Evolutionary conservation across 164 flowering plant genomes (phyloP).

Genomic region (grape (Vitis vinifera)): DNA sequence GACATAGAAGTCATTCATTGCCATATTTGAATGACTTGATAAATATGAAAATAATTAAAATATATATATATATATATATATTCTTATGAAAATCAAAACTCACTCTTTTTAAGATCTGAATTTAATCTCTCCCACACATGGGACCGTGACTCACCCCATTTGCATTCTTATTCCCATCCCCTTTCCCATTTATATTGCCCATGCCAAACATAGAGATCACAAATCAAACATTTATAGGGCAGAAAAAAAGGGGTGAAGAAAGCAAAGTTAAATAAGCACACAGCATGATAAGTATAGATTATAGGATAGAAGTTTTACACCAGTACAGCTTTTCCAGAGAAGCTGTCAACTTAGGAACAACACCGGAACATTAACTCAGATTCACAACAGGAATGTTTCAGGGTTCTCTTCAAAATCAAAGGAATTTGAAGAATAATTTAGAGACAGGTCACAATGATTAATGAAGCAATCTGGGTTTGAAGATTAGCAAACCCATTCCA

Average conservation of each 20-base stretch:
- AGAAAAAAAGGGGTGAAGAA: background rate
- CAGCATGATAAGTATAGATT: background rate
- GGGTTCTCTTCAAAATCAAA: constrained; percentile 34
- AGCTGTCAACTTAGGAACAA: constrained; percentile 3
- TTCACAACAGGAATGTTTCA: background rate
- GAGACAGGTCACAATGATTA: constrained; percentile 10
- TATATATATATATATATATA: too few species aligned
- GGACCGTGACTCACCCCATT: too few species aligned
- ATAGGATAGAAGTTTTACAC: background rate
- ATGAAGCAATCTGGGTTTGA: constrained; percentile 13
- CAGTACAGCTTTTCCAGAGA: constrained; percentile 10
- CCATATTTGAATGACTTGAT: too few species aligned
- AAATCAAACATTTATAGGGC: too few species aligned
- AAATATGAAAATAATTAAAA: too few species aligned
- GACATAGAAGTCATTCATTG: too few species aligned
- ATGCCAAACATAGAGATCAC: too few species aligned
- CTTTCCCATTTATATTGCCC: too few species aligned
- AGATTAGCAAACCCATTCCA: constrained; percentile 22
- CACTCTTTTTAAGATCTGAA: too few species aligned
- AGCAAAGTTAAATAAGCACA: background rate
- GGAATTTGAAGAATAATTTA: constrained; percentile 34
- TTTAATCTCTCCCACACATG: too few species aligned
- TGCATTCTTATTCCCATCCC: too few species aligned
- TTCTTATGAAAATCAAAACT: too few species aligned
- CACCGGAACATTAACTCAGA: background rate